Percentiles rank a stretch among this genome's conserved stretches.
These are phyloP conservation scores for Suillus hirtellus DNA, from an alignment of 768 basidiomycete genomes.

Conservation along the genomic window DNA sequence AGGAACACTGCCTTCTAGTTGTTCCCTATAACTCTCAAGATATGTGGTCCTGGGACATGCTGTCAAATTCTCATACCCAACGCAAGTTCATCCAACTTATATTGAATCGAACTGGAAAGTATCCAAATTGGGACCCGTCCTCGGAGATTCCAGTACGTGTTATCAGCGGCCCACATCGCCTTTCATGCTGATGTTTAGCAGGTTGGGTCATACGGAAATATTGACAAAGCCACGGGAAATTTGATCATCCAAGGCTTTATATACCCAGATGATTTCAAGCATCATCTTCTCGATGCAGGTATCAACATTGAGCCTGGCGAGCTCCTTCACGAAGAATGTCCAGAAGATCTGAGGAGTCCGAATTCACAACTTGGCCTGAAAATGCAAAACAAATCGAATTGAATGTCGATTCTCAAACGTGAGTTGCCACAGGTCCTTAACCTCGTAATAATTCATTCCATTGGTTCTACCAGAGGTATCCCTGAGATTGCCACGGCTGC, in stretches of 20 bases:
- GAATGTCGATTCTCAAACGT: not conserved
- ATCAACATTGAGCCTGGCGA: not conserved
- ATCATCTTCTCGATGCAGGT: not conserved
- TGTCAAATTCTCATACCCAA: not conserved
- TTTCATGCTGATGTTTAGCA: not conserved
- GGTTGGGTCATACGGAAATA: conserved; percentile 4
- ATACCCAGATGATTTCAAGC: not conserved
- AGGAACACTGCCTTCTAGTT: not conserved
- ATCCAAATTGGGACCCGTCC: not conserved
- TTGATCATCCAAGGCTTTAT: not conserved
- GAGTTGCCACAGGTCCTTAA: not conserved
- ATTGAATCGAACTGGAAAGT: not conserved
- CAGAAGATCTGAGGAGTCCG: not conserved
- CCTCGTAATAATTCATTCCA: not conserved
- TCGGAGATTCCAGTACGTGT: not conserved
- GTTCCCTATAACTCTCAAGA: not conserved
- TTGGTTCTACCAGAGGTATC: not conserved
- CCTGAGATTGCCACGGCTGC: not conserved
- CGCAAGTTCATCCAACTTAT: not conserved
- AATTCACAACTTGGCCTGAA: not conserved
- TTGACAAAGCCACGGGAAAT: not conserved
- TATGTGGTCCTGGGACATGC: not conserved
- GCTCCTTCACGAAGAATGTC: not conserved
- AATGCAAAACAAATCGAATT: not conserved
- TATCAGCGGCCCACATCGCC: not conserved